Evolutionary conservation across 371 early-diverging fungal genomes (phyloP).

Genomic region (Dentiscutata heterogama): DNA sequence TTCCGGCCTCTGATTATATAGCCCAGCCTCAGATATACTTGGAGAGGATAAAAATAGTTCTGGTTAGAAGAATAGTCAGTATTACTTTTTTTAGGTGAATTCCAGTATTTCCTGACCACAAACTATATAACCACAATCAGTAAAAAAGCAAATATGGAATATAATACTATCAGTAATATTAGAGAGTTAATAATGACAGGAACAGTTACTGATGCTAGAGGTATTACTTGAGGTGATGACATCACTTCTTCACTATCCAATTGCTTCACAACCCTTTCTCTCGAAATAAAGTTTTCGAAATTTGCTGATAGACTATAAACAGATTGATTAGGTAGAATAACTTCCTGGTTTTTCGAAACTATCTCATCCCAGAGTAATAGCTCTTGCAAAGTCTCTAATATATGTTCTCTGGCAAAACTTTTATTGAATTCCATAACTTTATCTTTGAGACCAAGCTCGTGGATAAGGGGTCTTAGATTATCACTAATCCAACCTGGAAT

Average conservation of each 20-base stretch:
- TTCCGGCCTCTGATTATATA: too few relatives aligned
- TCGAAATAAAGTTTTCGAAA: neutral
- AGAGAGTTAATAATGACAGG: neutral
- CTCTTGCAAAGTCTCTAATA: constrained; percentile 17
- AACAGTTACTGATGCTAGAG: neutral
- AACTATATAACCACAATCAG: neutral
- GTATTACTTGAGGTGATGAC: too few relatives aligned
- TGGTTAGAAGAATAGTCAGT: neutral
- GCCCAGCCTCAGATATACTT: too few relatives aligned
- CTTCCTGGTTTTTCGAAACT: neutral
- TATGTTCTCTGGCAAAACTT: neutral
- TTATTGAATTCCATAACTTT: constrained; percentile 18
- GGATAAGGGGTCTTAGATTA: neutral
- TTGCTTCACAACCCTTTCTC: constrained; percentile 1
- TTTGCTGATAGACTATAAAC: constrained; percentile 1
- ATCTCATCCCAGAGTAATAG: neutral
- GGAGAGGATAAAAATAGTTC: too few relatives aligned
- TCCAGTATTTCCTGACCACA: neutral
- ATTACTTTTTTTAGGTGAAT: neutral
- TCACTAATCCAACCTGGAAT: neutral
- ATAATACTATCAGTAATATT: neutral
- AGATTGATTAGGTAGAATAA: neutral
- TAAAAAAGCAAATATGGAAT: neutral
- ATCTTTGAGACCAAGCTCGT: constrained; percentile 16
- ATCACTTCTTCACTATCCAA: constrained; percentile 8